Evolutionary conservation across 768 basidiomycete species (phyloP).

Genomic region (Amyloporia xantha): DNA sequence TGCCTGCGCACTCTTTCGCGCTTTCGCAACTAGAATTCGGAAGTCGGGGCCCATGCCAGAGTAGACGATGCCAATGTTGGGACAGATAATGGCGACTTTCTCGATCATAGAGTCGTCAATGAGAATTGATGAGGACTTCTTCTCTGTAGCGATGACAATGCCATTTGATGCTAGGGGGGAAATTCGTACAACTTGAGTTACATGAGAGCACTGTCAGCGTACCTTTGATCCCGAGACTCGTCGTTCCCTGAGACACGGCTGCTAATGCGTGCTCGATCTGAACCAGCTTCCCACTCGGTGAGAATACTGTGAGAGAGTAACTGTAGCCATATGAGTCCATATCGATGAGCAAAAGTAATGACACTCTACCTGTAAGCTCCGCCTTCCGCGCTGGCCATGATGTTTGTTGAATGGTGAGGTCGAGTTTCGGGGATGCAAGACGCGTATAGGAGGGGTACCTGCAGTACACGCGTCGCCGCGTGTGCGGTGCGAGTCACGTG

Average conservation of each 20-base stretch:
- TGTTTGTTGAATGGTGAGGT: not conserved
- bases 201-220: constrained; percentile 11
- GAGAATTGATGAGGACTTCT: constrained; percentile 96
- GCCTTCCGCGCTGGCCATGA: constrained; percentile 71
- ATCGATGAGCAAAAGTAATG: too few relatives aligned
- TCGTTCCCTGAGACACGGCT: constrained; percentile 91
- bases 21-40: constrained; percentile 86
- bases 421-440: not conserved
- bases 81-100: constrained; percentile 94
- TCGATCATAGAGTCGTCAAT: constrained; percentile 98
- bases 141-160: constrained; percentile 98
- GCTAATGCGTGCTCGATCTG: constrained; percentile 99
- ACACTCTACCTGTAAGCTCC: constrained; percentile 34
- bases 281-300: constrained; percentile 96
- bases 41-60: constrained; percentile 99
- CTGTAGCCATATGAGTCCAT: constrained; percentile 35
- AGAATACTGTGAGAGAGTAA: constrained; percentile 99
- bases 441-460: not conserved
- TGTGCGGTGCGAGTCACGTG: not conserved
- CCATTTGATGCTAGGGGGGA: constrained; percentile 84
- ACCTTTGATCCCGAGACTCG: constrained; percentile 99
- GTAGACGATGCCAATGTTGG: constrained; percentile 99
- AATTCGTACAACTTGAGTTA: not conserved
- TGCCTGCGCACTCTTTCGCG: constrained; percentile 95
- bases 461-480: not conserved